Conservation (phyloP, 1,284 basidiomycete species). For the Cryptococcus sp. region DNA sequence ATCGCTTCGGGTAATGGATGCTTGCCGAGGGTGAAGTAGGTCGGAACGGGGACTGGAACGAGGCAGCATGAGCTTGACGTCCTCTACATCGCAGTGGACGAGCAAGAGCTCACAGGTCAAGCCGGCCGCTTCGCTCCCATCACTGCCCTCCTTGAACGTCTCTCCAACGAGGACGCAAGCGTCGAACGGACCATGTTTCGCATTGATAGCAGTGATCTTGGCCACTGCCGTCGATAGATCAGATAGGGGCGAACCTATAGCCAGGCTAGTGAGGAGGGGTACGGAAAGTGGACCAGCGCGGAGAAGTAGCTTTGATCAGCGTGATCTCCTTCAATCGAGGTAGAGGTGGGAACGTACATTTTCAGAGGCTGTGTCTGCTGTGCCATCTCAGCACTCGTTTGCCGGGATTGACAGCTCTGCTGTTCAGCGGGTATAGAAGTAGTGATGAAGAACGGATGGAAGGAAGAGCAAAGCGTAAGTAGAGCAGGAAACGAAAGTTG, state of each 20-base stretch:
- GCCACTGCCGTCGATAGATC: slow-evolving; percentile 70
- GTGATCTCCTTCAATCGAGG: neutral
- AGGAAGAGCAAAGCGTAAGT: slow-evolving; percentile 2
- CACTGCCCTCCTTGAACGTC: slow-evolving; percentile 72
- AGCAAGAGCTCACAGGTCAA: slow-evolving; percentile 31
- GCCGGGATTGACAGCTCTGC: too few relatives aligned
- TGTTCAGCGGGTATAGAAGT: neutral
- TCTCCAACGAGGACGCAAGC: slow-evolving; percentile 84
- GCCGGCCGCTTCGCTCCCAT: slow-evolving; percentile 55
- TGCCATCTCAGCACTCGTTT: slow-evolving; percentile 14
- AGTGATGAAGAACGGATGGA: neutral
- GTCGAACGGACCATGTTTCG: slow-evolving; percentile 93
- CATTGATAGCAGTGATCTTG: slow-evolving; percentile 83
- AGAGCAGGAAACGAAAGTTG: slow-evolving; percentile 1
- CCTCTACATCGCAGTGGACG: slow-evolving; percentile 12
- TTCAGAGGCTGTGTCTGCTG: slow-evolving; percentile 32
- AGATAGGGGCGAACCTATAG: slow-evolving; percentile 82
- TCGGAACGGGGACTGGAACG: slow-evolving; percentile 73
- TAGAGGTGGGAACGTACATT: slow-evolving; percentile 22
- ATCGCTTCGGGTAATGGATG: slow-evolving; percentile 70
- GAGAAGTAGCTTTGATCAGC: slow-evolving; percentile 1
- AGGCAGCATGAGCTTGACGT: slow-evolving; percentile 1
- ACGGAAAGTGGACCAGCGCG: slow-evolving; percentile 5
- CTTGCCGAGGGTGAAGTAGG: slow-evolving; percentile 88
- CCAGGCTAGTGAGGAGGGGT: slow-evolving; percentile 61